Base-by-base conservation (phyloP, 2,329 filamentous ascomycete species). In the Fusarium mexicanum region DNA sequence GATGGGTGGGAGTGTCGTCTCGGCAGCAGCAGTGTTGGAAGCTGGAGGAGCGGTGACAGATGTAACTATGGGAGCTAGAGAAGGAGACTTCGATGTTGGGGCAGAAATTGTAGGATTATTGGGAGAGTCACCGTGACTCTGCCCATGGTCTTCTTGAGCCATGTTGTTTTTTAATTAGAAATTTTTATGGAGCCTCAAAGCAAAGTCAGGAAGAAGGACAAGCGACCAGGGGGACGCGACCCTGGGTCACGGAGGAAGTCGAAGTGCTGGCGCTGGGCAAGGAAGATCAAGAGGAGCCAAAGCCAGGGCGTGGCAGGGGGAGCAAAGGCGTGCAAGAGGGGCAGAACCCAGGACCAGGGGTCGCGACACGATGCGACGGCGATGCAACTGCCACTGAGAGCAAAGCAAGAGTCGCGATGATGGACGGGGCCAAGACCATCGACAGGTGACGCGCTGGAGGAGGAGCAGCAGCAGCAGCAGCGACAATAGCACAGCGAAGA, bases 101-200 rank as follows among this genome's bases (percentile, higher is more conserved):
- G 72, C 55, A 75, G 72, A 73, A 64, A 71, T 74, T 71, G 73
- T 46, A 77, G 64, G 73, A 75, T 77, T 77, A 73, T 70, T 74
- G 69, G 73, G 71, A 74, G 77, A 80, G 77, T 77, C 75, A 72
- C 76, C 68, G 73, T 76, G 78, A 74, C 77, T 77, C 76, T 76
- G 76, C 72, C 72, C 78, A 73, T 75, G 76, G 72, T 79, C 79
- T 75, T 78, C 79, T 76, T 79, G 74, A 79, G 77, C 77, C 77
- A 79, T 79, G 75, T 78, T 79, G 77, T 75, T 79, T 69, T 81
- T 80, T 80, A 80, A 81, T 80, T 80, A 79, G 75, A 78, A 80
- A 77, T 73, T 80, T 80, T 82, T 81, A 82, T 82, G 81, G 80
- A 81, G 80, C 80, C 78, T 70, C 71, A 73, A 76, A 77, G 73